Conservation (phyloP, 208 protist species). For the Trypanosoma lewisi region DNA sequence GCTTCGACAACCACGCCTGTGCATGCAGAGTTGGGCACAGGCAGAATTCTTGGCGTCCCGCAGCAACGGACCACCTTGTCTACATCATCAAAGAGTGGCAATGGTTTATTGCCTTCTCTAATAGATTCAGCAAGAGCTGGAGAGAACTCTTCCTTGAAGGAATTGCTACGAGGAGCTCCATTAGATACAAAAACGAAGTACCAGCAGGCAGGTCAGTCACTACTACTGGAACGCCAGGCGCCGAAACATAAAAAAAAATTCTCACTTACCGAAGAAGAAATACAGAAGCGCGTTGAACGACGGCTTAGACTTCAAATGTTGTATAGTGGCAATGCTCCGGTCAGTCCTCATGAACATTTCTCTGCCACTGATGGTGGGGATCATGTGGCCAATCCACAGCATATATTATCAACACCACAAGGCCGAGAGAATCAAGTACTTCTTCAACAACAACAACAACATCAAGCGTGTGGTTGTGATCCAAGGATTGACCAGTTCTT, state of each 20-base stretch:
- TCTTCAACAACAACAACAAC: conserved; percentile 11
- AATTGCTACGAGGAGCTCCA: conserved; percentile 24
- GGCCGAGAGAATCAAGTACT: too few relatives aligned
- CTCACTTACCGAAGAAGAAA: conserved; percentile 6
- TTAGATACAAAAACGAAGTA: conserved; percentile 29
- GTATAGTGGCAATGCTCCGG: conserved; percentile 26
- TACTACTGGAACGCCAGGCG: conserved; percentile 13
- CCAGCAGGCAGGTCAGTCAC: conserved; percentile 25
- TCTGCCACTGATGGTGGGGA: neutral
- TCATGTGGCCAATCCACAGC: neutral
- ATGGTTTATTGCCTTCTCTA: neutral
- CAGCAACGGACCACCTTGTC: neutral
- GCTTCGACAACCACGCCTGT: neutral
- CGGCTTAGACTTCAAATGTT: conserved; percentile 36
- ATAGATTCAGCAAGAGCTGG: conserved; percentile 1
- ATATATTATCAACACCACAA: too few relatives aligned
- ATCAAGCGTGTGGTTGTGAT: neutral
- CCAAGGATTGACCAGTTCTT: neutral
- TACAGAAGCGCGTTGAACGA: conserved; percentile 28
- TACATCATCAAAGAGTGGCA: neutral
- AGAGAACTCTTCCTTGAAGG: conserved; percentile 14
- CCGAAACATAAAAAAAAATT: conserved; percentile 10
- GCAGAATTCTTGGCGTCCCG: neutral
- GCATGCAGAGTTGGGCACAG: conserved; percentile 16
- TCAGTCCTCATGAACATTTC: neutral